Evolutionary conservation across 2,329 filamentous ascomycete species (phyloP), one percentile per base, ranked within the genome.

Genomic region (Pseudogymnoascus pannorum): DNA sequence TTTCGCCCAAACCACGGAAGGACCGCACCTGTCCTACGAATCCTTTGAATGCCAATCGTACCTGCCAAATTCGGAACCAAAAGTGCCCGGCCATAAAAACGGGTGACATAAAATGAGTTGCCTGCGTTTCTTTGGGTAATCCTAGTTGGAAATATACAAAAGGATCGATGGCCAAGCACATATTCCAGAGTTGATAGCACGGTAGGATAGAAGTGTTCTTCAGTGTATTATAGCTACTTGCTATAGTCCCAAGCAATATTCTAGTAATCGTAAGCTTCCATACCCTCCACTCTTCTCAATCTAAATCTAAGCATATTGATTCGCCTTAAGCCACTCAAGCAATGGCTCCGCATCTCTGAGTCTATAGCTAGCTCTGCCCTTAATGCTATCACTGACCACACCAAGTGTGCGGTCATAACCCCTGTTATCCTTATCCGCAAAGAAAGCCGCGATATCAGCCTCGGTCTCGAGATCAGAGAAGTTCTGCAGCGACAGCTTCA

Each of bases 371-470:
- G 91, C 91, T 69, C 92, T 87, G 9, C 89, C 91, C 42, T 87
- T 84, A 66, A 97, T 90, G 65, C 87, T 92, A 73, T 97, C 94
- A 72, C 87, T 87, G 65, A 93, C 87, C 66, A 95, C 91, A 66
- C 88, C 87, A 59, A 99, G 76, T 3, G 91, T 92, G 61, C 94
- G 87, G 73, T 95, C 89, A 74, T 92, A 97, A 57, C 87, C 89
- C 69, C 85, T 85, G 16, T 89, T 93, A 71, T 97, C 90, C 79
- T 93, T 96, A 69, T 83, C 82, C 68, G 83, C 81, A 79, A 97
- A 99, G 80, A 99, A 99, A 2, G 76, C 73, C 58, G 87, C 81
- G 69, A 99, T 94, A 60, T 97, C 91, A 66, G 85, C 80, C 64
- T 91, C 82, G 14, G 85, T 81, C 65, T 82, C 81, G 12, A 79